These are phyloP conservation scores for Neofusicoccum ribis DNA, from an alignment of 2,329 filamentous ascomycete species.

Conservation along the genomic window DNA sequence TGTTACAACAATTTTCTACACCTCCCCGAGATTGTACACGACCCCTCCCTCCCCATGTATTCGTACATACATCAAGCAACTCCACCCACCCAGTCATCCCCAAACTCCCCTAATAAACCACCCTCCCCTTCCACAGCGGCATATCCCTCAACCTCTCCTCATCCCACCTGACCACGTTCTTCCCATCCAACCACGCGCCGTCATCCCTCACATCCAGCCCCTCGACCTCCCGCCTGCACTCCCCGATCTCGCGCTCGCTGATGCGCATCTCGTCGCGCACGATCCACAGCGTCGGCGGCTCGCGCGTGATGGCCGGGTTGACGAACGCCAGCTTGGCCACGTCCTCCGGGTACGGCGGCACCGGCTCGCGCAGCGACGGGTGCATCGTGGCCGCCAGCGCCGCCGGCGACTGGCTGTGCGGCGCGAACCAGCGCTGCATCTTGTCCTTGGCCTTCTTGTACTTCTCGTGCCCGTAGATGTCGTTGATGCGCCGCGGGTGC, in stretches of 20 bases:
- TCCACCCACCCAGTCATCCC: not conserved
- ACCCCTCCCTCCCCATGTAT: too few relatives aligned
- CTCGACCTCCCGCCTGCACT: constrained; percentile 39
- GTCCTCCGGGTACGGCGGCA: constrained; percentile 26
- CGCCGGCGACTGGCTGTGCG: constrained; percentile 14
- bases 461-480: not conserved
- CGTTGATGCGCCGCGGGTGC: constrained; percentile 12
- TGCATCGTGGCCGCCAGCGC: constrained; percentile 10
- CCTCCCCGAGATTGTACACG: too few relatives aligned
- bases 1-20: too few relatives aligned
- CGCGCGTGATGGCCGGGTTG: constrained; percentile 45
- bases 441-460: not conserved
- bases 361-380: constrained; percentile 11
- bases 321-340: constrained; percentile 45
- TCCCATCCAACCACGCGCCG: constrained; percentile 46
- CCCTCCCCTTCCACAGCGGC: constrained; percentile 43
- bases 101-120: constrained; percentile 30
- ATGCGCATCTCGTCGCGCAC: constrained; percentile 47
- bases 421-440: constrained; percentile 16
- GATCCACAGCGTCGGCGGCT: constrained; percentile 49
- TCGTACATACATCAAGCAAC: too few relatives aligned
- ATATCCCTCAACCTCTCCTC: constrained; percentile 43
- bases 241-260: constrained; percentile 42
- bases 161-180: constrained; percentile 48
- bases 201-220: constrained; percentile 47